Conservation (phyloP, 176 grass and related monocot genomes). For the Neostapfia colusana region DNA sequence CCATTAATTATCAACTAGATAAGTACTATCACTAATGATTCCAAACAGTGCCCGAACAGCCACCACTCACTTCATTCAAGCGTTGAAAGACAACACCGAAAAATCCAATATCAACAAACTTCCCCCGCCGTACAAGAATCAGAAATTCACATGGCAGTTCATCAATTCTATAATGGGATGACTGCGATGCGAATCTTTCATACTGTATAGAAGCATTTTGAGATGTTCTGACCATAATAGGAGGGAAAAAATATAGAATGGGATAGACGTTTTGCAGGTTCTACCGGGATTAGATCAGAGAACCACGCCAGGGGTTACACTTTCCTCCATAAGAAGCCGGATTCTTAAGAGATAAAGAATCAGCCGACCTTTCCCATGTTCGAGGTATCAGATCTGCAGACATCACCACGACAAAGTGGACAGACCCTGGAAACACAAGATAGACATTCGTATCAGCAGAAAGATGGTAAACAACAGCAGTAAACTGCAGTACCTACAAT, state of each 20-base stretch:
- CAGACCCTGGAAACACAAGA: conserved; percentile 64
- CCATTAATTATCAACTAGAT: too few relatives aligned
- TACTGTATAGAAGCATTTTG: conserved; percentile 32
- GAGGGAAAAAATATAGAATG: background rate
- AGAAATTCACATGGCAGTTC: conserved; percentile 41
- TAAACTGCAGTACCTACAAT: background rate
- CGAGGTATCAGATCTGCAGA: conserved; percentile 68
- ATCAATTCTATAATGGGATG: conserved; percentile 44
- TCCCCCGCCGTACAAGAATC: conserved; percentile 42
- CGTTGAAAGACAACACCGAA: too few relatives aligned
- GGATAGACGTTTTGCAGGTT: conserved; percentile 31
- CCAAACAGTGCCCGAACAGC: too few relatives aligned
- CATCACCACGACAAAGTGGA: conserved; percentile 90
- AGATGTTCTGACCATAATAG: conserved; percentile 13
- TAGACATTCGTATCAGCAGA: conserved; percentile 22
- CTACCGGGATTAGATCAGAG: conserved; percentile 13
- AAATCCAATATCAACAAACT: conserved; percentile 52
- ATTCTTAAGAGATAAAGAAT: conserved; percentile 48
- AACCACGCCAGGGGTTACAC: conserved; percentile 24
- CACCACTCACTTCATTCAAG: too few relatives aligned
- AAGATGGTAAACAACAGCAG: background rate
- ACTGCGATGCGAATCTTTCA: conserved; percentile 31
- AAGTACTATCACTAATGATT: too few relatives aligned
- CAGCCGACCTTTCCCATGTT: conserved; percentile 52
- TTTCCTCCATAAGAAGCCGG: conserved; percentile 23